Evolutionary conservation across 2,329 filamentous ascomycete genomes (phyloP).

Genomic region (Exophiala sideris): DNA sequence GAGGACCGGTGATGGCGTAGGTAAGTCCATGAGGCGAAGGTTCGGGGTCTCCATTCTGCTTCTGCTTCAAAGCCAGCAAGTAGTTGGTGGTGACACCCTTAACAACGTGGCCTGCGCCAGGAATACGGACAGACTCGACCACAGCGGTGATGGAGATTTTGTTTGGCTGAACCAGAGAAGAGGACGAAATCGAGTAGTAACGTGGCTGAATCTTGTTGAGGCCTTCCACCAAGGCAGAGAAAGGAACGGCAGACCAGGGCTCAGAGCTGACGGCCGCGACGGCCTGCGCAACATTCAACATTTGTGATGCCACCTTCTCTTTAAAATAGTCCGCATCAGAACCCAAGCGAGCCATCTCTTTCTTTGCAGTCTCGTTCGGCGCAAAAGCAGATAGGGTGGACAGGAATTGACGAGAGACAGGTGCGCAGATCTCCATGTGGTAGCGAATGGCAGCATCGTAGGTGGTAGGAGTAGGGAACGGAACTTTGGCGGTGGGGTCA

Average conservation of each 20-base stretch:
- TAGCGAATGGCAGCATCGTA: constrained; percentile 92
- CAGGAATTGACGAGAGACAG: constrained; percentile 93
- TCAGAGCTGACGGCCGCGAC: constrained; percentile 70
- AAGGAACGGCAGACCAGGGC: constrained; percentile 80
- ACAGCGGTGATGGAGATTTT: constrained; percentile 94
- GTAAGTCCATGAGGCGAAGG: constrained; percentile 80
- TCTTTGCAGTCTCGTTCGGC: constrained; percentile 77
- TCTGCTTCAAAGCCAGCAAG: constrained; percentile 88
- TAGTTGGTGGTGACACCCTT: constrained; percentile 98
- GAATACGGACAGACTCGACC: constrained; percentile 77
- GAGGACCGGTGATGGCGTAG: constrained; percentile 82
- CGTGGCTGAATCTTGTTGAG: constrained; percentile 92
- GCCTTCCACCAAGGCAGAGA: constrained; percentile 91
- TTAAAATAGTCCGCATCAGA: constrained; percentile 95
- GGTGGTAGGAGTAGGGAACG: constrained; percentile 94
- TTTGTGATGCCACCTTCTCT: constrained; percentile 73
- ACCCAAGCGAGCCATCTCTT: constrained; percentile 83
- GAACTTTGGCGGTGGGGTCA: constrained; percentile 93
- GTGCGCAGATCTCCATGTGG: constrained; percentile 93
- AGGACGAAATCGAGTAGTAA: constrained; percentile 99
- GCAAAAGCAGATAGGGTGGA: constrained; percentile 84
- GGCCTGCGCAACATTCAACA: constrained; percentile 85
- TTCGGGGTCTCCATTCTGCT: constrained; percentile 83
- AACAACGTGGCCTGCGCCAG: constrained; percentile 73
- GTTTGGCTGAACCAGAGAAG: constrained; percentile 87